Evolutionary conservation across 2,329 filamentous ascomycete genomes (phyloP), one percentile per base, ranked within the genome.

Genomic region (Claviceps digitariae): DNA sequence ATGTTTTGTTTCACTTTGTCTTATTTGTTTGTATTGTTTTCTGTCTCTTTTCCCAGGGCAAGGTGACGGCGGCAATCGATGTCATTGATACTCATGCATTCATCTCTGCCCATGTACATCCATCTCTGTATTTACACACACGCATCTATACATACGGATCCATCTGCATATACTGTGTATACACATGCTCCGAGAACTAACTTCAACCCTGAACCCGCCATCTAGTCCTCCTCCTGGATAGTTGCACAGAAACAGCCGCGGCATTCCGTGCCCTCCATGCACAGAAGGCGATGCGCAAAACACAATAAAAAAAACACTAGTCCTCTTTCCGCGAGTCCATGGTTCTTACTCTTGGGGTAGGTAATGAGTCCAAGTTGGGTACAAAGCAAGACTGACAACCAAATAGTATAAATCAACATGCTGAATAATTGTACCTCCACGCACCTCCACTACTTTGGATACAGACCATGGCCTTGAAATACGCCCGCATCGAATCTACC

Each of bases 221-320:
- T n/a, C 12, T 10, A 67, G 66, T 63, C 27, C 52, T 69, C 34
- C 53, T 69, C n/a, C 57, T 55, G 45, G 66, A 68, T 54, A 68
- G 66, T 51, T 65, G 61, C 57, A 46, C 41, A 13, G 61, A 65
- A 51, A 62, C 62, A 15, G 47, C 52, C 27, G 55, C 38, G 49
- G 66, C 66, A 1, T 65, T 68, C 51, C 48, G 44, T 10, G 61
- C 59, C 17, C 48, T 66, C 47, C 55, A 59, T 15, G 56, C 61
- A 34, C 55, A 56, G 25, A 54, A 57, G 46, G 40, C 47, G 13
- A 55, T 51, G 21, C 57, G 52, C 45, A 65, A 64, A 56, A 51
- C 21, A 10, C 50, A 59, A 27, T 65, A 51, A 58, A 31, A 8
- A 47, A 34, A 15, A 13, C 20, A 6, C 9, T 9, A 12, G 5